These are phyloP conservation scores for Fennellomyces sp. DNA, from an alignment of 371 early-diverging fungal genomes.

Conservation along the genomic window DNA sequence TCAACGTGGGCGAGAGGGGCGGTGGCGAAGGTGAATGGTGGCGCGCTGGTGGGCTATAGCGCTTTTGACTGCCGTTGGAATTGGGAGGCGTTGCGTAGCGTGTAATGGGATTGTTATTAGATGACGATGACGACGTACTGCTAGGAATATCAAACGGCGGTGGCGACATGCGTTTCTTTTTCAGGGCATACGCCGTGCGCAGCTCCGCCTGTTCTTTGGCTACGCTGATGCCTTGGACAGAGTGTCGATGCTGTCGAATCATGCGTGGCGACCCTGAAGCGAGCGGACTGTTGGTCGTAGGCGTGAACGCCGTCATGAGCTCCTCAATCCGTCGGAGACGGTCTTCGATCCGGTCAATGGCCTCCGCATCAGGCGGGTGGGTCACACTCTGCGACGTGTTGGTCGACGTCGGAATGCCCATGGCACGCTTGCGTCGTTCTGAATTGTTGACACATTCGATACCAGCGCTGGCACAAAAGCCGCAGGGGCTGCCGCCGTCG, in stretches of 20 bases:
- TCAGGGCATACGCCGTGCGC: conserved; percentile 13
- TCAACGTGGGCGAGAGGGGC: conserved; percentile 13
- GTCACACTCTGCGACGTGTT: conserved; percentile 5
- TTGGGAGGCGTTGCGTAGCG: conserved; percentile 6
- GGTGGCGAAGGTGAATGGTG: conserved; percentile 9
- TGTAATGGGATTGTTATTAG: not conserved
- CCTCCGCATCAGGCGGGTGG: conserved; percentile 18
- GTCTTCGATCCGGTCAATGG: conserved; percentile 55
- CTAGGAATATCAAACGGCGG: conserved; percentile 1
- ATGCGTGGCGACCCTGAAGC: conserved; percentile 1
- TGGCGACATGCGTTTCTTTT: conserved; percentile 9
- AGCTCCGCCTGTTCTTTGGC: conserved; percentile 46
- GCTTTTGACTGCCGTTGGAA: conserved; percentile 3
- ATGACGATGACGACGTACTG: not conserved
- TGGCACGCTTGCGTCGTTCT: conserved; percentile 35
- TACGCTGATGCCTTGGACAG: conserved; percentile 50
- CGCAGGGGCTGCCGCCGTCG: conserved; percentile 52
- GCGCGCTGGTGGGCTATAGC: not conserved
- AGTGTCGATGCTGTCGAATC: conserved; percentile 45
- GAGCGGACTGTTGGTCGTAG: conserved; percentile 19
- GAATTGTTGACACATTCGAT: conserved; percentile 53
- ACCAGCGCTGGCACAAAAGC: conserved; percentile 44
- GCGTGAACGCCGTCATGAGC: conserved; percentile 52
- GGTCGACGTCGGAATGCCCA: conserved; percentile 10
- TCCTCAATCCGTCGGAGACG: conserved; percentile 49